phyloP scores from a whole-genome alignment of 2,329 filamentous ascomycete genomes.

The Alternaria sp. region DNA sequence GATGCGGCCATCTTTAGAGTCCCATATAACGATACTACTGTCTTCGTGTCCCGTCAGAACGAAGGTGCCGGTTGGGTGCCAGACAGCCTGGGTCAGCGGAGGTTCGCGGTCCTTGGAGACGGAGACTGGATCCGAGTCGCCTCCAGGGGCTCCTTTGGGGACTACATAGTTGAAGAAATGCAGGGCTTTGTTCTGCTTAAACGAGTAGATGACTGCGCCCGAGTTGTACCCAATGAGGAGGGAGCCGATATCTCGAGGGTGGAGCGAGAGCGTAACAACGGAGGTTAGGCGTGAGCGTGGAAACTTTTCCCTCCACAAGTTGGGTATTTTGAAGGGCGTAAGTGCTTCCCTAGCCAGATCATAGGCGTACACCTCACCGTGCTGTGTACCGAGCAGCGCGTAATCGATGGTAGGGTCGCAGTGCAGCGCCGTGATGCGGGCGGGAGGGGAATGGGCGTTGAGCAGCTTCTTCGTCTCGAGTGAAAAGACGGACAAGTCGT shows the following conservation, averaged over 20 bases:
- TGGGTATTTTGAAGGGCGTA: slow-evolving; percentile 81
- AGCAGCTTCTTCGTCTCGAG: slow-evolving; percentile 72
- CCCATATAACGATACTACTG: slow-evolving; percentile 91
- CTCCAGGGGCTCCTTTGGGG: slow-evolving; percentile 83
- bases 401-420: slow-evolving; percentile 94
- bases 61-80: slow-evolving; percentile 95
- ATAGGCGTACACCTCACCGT: slow-evolving; percentile 87
- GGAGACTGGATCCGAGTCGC: slow-evolving; percentile 67
- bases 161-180: slow-evolving; percentile 85
- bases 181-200: slow-evolving; percentile 84
- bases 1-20: slow-evolving; percentile 83
- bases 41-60: slow-evolving; percentile 88
- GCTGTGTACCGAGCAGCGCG: slow-evolving; percentile 82
- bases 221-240: slow-evolving; percentile 89
- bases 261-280: slow-evolving; percentile 80
- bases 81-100: slow-evolving; percentile 79
- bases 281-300: slow-evolving; percentile 68
- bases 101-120: slow-evolving; percentile 71
- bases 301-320: slow-evolving; percentile 81
- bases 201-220: slow-evolving; percentile 88
- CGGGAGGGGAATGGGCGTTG: slow-evolving; percentile 76
- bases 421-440: slow-evolving; percentile 73
- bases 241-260: slow-evolving; percentile 90
- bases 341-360: slow-evolving; percentile 84
- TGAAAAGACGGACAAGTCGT: slow-evolving; percentile 85